Evolutionary conservation across 306 rosid species (phyloP).

Genomic region (Dalbergia cultrata): DNA sequence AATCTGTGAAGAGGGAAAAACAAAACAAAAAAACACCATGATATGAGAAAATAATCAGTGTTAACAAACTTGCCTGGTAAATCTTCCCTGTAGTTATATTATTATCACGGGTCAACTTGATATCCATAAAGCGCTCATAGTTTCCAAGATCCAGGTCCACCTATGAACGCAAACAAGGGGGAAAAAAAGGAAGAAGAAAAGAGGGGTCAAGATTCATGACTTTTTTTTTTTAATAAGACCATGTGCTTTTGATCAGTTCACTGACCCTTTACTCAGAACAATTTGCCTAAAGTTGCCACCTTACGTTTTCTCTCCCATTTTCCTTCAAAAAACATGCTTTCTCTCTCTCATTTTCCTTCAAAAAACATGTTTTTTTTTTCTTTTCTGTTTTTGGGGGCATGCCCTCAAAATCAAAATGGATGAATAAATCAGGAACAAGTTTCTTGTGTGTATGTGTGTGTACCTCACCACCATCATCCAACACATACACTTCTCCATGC

Average conservation of each 20-base stretch:
- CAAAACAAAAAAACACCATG: not conserved
- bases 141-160: conserved; percentile 99
- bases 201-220: conserved; percentile 49
- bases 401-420: conserved; percentile 23
- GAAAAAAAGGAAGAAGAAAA: not conserved
- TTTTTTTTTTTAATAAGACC: conserved; percentile 16
- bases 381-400: not conserved
- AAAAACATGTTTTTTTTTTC: not conserved
- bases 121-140: conserved; percentile 89
- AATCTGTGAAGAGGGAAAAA: conserved; percentile 14
- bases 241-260: conserved; percentile 39
- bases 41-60: not conserved
- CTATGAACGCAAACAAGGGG: conserved; percentile 49
- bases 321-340: conserved; percentile 25
- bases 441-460: not conserved
- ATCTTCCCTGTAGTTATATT: conserved; percentile 96
- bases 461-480: conserved; percentile 99
- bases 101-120: conserved; percentile 89
- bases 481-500: conserved; percentile 94
- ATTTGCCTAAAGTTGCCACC: conserved; percentile 34
- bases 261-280: conserved; percentile 35
- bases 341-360: not conserved
- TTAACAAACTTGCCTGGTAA: conserved; percentile 75
- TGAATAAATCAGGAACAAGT: conserved; percentile 2
- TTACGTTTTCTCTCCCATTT: not conserved